Evolutionary conservation across 805 yeast genomes (phyloP), one percentile per base, ranked within the genome.

Genomic region (Sugiyamaella valdiviana): DNA sequence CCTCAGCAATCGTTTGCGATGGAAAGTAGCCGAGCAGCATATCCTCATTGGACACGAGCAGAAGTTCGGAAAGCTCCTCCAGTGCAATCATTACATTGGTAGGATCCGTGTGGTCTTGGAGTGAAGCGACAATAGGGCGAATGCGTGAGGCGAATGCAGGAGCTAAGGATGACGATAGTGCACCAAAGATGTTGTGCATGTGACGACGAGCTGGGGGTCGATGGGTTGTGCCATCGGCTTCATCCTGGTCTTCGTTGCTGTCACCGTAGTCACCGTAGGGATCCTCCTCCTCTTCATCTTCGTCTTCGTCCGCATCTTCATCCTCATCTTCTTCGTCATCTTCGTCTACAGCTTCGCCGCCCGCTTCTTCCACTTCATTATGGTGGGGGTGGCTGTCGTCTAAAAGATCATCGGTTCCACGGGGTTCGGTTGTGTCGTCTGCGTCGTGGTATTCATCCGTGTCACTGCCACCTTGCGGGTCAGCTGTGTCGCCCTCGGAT

Each of bases 1-100:
- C 74, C 24, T 68, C 70, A 0, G 85, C 69, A 20, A 88, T 61
- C 45, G 69, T 72, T 43, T 71, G 75, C 0, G 82, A 71, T 0
- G 95, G 88, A 6, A 90, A 68, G 2, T 53, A 41, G 15, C 59
- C 57, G 2, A 58, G 22, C 16, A 65, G 41, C 32, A 52, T 40
- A 20, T 65, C 63, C 24, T 63, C 70, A 10, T 58, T 53, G n/a
- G 63, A 57, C 44, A 66, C 56, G 6, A 67, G 58, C 36, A 69
- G 51, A 23, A 62, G 42, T 20, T 60, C 63, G 9, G 69, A 58
- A 7, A 68, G 58, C 38, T 66, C 67, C 42, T 61, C 63, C 21
- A 69, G 54, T 3, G 63, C 64, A 9, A 51, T 50, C 55, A 64
- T 56, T 21, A 66, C 57, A 16, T 50, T 51, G 19, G 59, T 58